Evolutionary conservation across 1,284 basidiomycete genomes (phyloP).

Genomic region (Stereum hirsutum): DNA sequence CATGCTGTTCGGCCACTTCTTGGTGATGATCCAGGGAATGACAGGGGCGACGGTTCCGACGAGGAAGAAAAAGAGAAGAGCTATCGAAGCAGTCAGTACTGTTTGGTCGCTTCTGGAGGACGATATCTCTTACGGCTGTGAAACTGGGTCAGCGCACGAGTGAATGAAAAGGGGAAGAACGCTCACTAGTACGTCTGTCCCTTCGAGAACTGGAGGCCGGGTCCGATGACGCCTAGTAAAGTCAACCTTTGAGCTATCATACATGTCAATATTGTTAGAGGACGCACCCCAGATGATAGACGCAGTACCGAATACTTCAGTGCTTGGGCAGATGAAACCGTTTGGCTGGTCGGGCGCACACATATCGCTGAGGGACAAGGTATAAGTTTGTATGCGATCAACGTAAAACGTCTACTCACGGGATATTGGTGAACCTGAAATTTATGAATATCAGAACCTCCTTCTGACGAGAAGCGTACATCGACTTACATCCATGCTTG

Average conservation of each 20-base stretch:
- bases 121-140: not conserved
- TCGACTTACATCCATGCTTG: conserved; percentile 38
- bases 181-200: conserved; percentile 13
- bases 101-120: not conserved
- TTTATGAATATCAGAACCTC: too few species aligned
- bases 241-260: not conserved
- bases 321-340: conserved; percentile 34
- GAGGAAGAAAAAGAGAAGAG: conserved; percentile 35
- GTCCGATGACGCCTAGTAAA: conserved; percentile 11
- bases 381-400: conserved; percentile 3
- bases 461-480: not conserved
- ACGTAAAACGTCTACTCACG: conserved; percentile 3
- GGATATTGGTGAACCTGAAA: conserved; percentile 26
- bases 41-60: conserved; percentile 33
- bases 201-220: conserved; percentile 9
- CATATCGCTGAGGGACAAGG: conserved; percentile 28
- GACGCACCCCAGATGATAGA: conserved; percentile 17
- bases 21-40: conserved; percentile 25
- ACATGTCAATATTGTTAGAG: conserved; percentile 31
- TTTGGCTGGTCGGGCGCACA: conserved; percentile 36
- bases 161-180: not conserved
- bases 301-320: conserved; percentile 20
- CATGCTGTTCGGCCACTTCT: conserved; percentile 27
- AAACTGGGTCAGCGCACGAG: not conserved
- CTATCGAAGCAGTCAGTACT: conserved; percentile 9